Evolutionary conservation across 225 moss, liverwort and hornwort genomes (phyloP).

Genomic region (Takakia lepidozioides): DNA sequence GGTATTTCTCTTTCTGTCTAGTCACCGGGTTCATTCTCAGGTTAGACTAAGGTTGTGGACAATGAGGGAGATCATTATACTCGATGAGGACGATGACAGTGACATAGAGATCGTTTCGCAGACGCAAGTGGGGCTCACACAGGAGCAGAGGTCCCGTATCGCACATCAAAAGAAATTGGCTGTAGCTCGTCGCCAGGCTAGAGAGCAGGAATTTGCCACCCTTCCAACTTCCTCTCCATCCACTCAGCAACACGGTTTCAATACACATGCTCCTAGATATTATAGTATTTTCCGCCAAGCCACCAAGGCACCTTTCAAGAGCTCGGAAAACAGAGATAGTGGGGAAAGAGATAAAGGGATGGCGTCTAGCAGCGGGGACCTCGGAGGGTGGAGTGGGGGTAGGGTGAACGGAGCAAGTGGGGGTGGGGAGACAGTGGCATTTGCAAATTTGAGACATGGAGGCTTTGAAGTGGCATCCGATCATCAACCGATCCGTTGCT

Average conservation of each 20-base stretch:
- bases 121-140: slow-evolving; percentile 19
- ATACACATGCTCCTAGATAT: neutral
- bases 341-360: no score
- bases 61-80: slow-evolving; percentile 28
- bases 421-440: no score
- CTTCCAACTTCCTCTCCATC: neutral
- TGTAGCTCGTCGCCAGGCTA: slow-evolving; percentile 50
- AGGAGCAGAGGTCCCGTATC: slow-evolving; percentile 59
- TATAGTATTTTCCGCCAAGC: slow-evolving; percentile 9
- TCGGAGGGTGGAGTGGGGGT: no score
- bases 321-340: no score
- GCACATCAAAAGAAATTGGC: slow-evolving; percentile 64
- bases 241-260: neutral
- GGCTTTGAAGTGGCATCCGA: no score
- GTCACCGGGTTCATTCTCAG: no score
- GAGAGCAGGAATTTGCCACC: slow-evolving; percentile 12
- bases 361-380: no score
- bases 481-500: no score
- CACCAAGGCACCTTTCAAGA: neutral
- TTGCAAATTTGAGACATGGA: no score
- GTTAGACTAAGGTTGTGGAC: no score
- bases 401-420: no score
- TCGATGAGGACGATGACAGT: slow-evolving; percentile 41
- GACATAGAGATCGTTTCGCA: slow-evolving; percentile 11
- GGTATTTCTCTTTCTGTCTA: no score